Base-by-base conservation (phyloP, 1,139 yeast genomes). In the Geotrichum australiense region DNA sequence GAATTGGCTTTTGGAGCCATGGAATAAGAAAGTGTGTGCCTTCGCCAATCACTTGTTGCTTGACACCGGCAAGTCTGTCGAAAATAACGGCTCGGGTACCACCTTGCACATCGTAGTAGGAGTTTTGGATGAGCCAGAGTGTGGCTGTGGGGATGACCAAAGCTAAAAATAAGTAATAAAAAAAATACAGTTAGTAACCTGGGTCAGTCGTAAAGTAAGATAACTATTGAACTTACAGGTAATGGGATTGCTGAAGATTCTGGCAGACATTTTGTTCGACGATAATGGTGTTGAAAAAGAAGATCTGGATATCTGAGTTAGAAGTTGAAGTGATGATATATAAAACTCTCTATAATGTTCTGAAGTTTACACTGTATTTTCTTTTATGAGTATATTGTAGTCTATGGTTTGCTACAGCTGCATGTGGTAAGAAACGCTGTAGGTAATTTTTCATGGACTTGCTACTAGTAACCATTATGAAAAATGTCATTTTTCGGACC, bases 1-100 rank as follows among this genome's bases (percentile, higher is more conserved):
- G 65, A 45, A 91, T 74, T 2, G 98, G 94, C 60, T 76, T 80
- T 63, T 91, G 98, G 49, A 91, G 71, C 98, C 99, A 91, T 37
- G 99, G 99, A 42, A 91, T 65, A 50, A 89, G 70, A 63, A 91
- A 91, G 64, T 91, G 97, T 26, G 97, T 85, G 45, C 99, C 99
- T 67, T 91, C 99, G 23, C 96, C 96, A 50, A 87, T 71, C 21
- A 91, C 96, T 11, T 69, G 69, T 54, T 78, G 80, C 63, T 85
- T 82, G 43, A 91, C 95, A 69, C 99, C 99, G 42, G 73, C 68
- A 48, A 91, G 66, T 56, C 99, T 74, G 68, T 91, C 98, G 58
- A 93, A 91, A 51, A 91, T 84, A 44, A 91, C 95, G 18, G 97
- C 98, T 58, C 98, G 74, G 50, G 85, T 76, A 43, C 98, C 98